Percentiles rank a stretch among this genome's conserved stretches.
Conservation (phyloP, 148 eudicot species). For the Nyssa sinensis region DNA sequence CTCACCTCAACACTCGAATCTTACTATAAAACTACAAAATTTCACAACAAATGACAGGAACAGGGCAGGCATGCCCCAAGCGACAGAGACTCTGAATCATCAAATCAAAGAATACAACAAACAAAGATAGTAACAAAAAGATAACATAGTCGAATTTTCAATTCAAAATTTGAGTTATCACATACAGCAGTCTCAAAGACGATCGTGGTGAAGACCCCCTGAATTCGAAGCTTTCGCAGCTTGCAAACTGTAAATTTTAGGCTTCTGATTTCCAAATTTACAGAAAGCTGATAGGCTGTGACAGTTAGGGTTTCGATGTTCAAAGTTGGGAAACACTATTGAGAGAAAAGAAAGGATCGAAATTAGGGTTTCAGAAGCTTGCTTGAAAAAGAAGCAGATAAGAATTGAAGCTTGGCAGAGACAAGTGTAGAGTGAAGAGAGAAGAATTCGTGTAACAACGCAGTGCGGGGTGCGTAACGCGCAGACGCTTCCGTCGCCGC, state of each 20-base stretch:
- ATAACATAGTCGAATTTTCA: neutral
- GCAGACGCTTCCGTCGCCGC: constrained; percentile 5
- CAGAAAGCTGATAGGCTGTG: neutral
- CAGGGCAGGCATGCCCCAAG: neutral
- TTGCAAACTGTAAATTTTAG: neutral
- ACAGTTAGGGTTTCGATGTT: neutral
- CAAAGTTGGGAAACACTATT: neutral
- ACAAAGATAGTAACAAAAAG: neutral
- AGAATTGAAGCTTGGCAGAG: neutral
- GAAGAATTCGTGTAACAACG: neutral
- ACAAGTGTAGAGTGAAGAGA: neutral
- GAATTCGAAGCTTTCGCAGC: neutral
- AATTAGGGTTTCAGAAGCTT: neutral
- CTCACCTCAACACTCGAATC: neutral
- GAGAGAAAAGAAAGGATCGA: no score
- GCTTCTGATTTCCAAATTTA: neutral
- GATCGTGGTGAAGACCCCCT: neutral
- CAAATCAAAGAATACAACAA: no score
- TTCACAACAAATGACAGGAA: neutral
- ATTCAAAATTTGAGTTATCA: neutral
- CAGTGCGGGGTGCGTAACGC: constrained; percentile 4
- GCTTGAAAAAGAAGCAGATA: neutral
- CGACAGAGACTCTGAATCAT: neutral
- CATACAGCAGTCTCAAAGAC: neutral
- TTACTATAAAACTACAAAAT: neutral